phyloP scores from a whole-genome alignment of 352 stramenopile species.

The Phytophthora macrochlamydospora region DNA sequence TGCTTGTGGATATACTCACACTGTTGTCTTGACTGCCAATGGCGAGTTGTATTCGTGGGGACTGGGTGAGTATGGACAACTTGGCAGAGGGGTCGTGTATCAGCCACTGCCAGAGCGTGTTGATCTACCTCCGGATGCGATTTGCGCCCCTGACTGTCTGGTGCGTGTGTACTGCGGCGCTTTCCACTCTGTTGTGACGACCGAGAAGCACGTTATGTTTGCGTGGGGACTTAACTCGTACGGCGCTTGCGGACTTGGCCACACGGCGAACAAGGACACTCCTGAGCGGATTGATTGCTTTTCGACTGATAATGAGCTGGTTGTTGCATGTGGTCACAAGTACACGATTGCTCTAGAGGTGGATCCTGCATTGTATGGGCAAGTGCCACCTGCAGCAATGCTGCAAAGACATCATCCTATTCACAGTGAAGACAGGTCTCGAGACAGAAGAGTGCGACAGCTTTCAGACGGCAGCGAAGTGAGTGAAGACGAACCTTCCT shows the following conservation, averaged over 20 bases:
- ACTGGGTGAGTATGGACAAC: slow-evolving; percentile 89
- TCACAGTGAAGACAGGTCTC: slow-evolving; percentile 17
- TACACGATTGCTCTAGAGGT: slow-evolving; percentile 81
- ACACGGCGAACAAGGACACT: slow-evolving; percentile 81
- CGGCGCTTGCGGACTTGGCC: slow-evolving; percentile 76
- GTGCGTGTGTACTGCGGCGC: slow-evolving; percentile 74
- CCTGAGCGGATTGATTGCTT: slow-evolving; percentile 83
- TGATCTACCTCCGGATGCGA: slow-evolving; percentile 44
- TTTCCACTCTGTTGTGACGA: slow-evolving; percentile 82
- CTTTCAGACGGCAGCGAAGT: slow-evolving; percentile 26
- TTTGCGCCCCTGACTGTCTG: slow-evolving; percentile 56
- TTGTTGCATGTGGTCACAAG: slow-evolving; percentile 81
- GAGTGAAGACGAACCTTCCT: slow-evolving; percentile 29
- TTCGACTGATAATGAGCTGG: slow-evolving; percentile 49
- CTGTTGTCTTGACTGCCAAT: slow-evolving; percentile 69
- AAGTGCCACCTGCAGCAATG: slow-evolving; percentile 6
- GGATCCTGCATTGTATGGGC: slow-evolving; percentile 25
- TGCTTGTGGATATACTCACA: slow-evolving; percentile 89
- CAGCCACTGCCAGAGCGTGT: slow-evolving; percentile 73
- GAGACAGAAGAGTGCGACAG: slow-evolving; percentile 11
- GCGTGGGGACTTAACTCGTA: slow-evolving; percentile 84
- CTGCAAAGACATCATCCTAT: slow-evolving; percentile 7
- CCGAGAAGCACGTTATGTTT: slow-evolving; percentile 66
- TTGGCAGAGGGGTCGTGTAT: slow-evolving; percentile 88
- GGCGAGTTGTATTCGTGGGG: slow-evolving; percentile 91